Conservation (phyloP, 306 rosid species). For the Cucurbita ficifolia region DNA sequence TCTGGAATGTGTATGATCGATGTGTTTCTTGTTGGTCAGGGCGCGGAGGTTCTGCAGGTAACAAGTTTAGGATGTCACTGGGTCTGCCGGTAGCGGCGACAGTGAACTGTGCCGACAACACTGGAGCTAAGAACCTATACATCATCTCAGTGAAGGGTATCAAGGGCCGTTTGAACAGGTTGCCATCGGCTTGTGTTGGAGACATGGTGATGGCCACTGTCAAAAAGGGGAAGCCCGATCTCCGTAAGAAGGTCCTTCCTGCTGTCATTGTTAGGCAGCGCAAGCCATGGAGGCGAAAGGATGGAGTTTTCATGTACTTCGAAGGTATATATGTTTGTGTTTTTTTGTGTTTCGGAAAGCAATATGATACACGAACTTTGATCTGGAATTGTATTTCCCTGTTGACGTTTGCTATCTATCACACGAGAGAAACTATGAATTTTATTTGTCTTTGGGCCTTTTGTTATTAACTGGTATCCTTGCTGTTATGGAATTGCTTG, state of each 20-base stretch:
- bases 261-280: constrained; percentile 54
- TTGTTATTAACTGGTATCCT: neutral
- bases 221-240: constrained; percentile 55
- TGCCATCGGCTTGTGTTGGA: constrained; percentile 61
- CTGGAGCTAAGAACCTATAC: constrained; percentile 48
- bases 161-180: constrained; percentile 45
- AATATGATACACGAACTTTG: neutral
- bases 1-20: neutral
- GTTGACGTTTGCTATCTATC: neutral
- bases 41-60: constrained; percentile 51
- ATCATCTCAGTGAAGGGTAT: constrained; percentile 44
- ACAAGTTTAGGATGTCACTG: constrained; percentile 65
- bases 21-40: constrained; percentile 24
- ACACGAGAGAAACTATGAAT: neutral
- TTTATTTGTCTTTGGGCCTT: no score
- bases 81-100: constrained; percentile 67
- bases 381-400: neutral
- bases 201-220: constrained; percentile 66
- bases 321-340: constrained; percentile 23
- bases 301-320: constrained; percentile 51
- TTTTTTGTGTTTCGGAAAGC: neutral
- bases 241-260: constrained; percentile 60
- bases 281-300: constrained; percentile 67
- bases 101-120: constrained; percentile 58
- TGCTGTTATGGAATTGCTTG: neutral